Evolutionary conservation across 2,329 filamentous ascomycete genomes (phyloP).

Genomic region (Paraconiothyrium sp.): DNA sequence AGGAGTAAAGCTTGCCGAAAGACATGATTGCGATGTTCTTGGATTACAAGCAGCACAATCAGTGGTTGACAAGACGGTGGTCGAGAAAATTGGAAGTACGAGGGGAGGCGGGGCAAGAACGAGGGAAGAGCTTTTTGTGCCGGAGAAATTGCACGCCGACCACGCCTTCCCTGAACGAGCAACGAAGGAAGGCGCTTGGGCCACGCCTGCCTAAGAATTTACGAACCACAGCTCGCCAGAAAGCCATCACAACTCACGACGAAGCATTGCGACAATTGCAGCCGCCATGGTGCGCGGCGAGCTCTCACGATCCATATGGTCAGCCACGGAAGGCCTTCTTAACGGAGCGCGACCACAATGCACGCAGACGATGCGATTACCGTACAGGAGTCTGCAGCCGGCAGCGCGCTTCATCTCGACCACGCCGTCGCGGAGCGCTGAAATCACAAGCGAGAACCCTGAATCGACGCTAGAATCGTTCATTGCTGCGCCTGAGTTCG

Average conservation of each 20-base stretch:
- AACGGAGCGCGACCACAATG: conserved; percentile 33
- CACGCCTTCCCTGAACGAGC: conserved; percentile 14
- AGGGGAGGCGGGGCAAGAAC: conserved; percentile 23
- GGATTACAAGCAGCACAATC: conserved; percentile 40
- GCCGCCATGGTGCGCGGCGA: conserved; percentile 44
- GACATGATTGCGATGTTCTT: conserved; percentile 72
- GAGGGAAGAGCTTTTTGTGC: conserved; percentile 33
- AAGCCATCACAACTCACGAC: conserved; percentile 21
- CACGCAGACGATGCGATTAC: conserved; percentile 30
- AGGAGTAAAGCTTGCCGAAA: conserved; percentile 97
- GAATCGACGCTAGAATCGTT: conserved; percentile 34
- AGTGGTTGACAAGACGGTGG: conserved; percentile 34
- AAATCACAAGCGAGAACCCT: conserved; percentile 30
- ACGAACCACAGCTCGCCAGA: conserved; percentile 15
- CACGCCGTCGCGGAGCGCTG: conserved; percentile 35
- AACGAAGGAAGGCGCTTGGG: conserved; percentile 13
- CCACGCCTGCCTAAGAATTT: conserved; percentile 20
- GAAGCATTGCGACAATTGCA: conserved; percentile 19
- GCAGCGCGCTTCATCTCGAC: conserved; percentile 46
- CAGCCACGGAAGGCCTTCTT: conserved; percentile 38
- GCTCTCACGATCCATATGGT: conserved; percentile 40
- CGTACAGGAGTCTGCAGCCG: conserved; percentile 30
- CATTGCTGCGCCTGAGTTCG: conserved; percentile 56
- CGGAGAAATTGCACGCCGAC: conserved; percentile 36
- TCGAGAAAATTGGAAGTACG: conserved; percentile 37